Conservation (phyloP, 2,329 filamentous ascomycete species). For the Elsinoe batatas region DNA sequence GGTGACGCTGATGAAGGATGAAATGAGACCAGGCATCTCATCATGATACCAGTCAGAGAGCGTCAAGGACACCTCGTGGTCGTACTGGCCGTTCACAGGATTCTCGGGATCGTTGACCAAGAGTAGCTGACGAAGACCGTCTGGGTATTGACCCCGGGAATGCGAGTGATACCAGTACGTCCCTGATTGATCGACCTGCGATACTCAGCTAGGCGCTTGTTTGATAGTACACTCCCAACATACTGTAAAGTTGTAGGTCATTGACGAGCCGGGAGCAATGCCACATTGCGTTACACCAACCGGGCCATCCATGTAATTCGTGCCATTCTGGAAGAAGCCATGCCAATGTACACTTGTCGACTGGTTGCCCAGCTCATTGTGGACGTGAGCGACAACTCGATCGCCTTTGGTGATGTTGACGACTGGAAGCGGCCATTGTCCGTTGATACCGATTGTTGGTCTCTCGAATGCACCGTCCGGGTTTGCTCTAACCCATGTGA, state of each 20-base stretch:
- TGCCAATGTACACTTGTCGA: slow-evolving; percentile 66
- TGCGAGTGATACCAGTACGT: slow-evolving; percentile 63
- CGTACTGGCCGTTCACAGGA: slow-evolving; percentile 43
- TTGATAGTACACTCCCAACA: neutral
- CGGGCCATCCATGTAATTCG: slow-evolving; percentile 64
- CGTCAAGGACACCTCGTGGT: slow-evolving; percentile 54
- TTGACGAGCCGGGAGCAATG: slow-evolving; percentile 52
- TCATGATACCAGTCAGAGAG: slow-evolving; percentile 68
- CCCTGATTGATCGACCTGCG: slow-evolving; percentile 39
- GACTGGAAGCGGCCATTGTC: slow-evolving; percentile 61
- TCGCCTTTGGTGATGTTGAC: slow-evolving; percentile 68
- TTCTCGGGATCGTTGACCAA: slow-evolving; percentile 53
- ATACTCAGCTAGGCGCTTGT: slow-evolving; percentile 26
- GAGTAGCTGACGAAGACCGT: slow-evolving; percentile 58
- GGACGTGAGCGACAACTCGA: slow-evolving; percentile 56
- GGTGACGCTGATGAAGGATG: slow-evolving; percentile 43
- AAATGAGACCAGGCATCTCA: slow-evolving; percentile 40
- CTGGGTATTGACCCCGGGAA: slow-evolving; percentile 53
- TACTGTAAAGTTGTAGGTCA: slow-evolving; percentile 60
- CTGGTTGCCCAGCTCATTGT: slow-evolving; percentile 56
- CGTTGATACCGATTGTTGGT: slow-evolving; percentile 60
- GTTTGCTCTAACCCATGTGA: slow-evolving; percentile 46
- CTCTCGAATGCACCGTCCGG: slow-evolving; percentile 44
- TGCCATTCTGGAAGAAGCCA: slow-evolving; percentile 67
- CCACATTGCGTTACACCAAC: slow-evolving; percentile 57